Base-by-base conservation (phyloP, 208 protist genomes). In the Crithidia sp. region DNA sequence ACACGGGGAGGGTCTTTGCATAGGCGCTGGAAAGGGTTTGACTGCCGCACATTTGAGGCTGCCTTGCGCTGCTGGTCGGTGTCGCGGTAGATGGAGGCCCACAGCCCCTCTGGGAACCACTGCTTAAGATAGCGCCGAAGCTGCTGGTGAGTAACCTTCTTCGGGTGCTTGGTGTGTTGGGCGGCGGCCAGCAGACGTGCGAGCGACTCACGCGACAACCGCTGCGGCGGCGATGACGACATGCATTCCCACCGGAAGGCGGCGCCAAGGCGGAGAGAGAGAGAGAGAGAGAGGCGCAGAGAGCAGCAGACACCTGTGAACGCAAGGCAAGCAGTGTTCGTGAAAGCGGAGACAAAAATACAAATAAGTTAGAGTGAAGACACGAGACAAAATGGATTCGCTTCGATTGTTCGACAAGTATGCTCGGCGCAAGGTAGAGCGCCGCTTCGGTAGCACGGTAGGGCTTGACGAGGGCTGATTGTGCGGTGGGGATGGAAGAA, bases 71-170 rank as follows among this genome's bases (percentile, higher is more conserved):
- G 44, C n/a, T 4, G 13, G 13, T 47, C n/a, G 3, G 36, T n/a
- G 1, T 14, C 36, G 8, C 37, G 43, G 49, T 77, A 77, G 56
- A 65, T 58, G 4, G 50, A 63, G 3, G 17, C n/a, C 71, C 71
- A 77, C 14, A 70, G 28, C 39, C 49, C 47, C 5, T 47, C 54
- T 40, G 71, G 71, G 52, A 71, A 77, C 71, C 71, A 77, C 17
- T 47, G 63, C 12, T 45, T 36, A 19, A 70, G 52, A 8, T 66
- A 71, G 10, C 57, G 36, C 57, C 59, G 71, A 10, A 77, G 63
- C 63, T 77, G 63, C 4, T 2, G 14, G 8, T 16, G 57, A 1
- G 63, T 47, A 37, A 59, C 44, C 13, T 41, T 36, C 44, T 52
- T 6, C 9, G 71, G 39, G n/a, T 59, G 43, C 57, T 47, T 44